Evolutionary conservation across 371 early-diverging fungal genomes (phyloP).

Genomic region (Mycotypha africana): DNA sequence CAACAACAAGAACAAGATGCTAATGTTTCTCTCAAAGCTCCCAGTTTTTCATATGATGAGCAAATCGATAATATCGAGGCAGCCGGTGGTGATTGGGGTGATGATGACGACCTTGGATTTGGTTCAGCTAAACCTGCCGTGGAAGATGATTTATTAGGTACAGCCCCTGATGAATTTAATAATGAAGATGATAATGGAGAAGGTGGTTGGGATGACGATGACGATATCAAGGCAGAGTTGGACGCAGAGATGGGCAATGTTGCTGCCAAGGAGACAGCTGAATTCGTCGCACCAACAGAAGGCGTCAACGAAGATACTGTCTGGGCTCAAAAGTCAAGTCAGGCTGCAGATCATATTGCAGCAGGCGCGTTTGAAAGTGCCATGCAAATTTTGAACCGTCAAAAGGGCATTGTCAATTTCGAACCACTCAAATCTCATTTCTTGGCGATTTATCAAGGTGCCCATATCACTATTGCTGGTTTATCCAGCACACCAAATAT

Average conservation of each 20-base stretch:
- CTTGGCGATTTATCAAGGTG: constrained; percentile 73
- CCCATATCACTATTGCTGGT: constrained; percentile 62
- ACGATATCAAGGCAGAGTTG: constrained; percentile 58
- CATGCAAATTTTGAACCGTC: constrained; percentile 87
- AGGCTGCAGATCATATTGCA: constrained; percentile 88
- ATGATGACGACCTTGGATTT: constrained; percentile 47
- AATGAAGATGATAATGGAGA: constrained; percentile 47
- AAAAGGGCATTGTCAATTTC: constrained; percentile 86
- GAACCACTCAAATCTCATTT: constrained; percentile 84
- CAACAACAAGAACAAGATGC: constrained; percentile 13
- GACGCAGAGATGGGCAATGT: constrained; percentile 58
- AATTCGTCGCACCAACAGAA: constrained; percentile 62
- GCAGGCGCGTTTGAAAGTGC: constrained; percentile 93
- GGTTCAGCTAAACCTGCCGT: constrained; percentile 3
- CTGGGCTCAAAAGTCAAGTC: constrained; percentile 79
- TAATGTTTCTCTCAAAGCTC: constrained; percentile 27
- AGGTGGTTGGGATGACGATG: constrained; percentile 54
- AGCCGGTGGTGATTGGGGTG: constrained; percentile 70
- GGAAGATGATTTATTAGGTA: constrained; percentile 20
- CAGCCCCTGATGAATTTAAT: constrained; percentile 10
- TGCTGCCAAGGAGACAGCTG: constrained; percentile 59
- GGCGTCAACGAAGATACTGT: constrained; percentile 64
- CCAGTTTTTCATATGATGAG: constrained; percentile 43
- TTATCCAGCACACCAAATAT: constrained; percentile 60
- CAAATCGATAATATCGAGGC: constrained; percentile 49